A percentile compares a stretch with the other conserved stretches of the same genome.
Evolutionary conservation across 1,284 basidiomycete genomes (phyloP).

Genomic region (Gastroboletus turbinatus): DNA sequence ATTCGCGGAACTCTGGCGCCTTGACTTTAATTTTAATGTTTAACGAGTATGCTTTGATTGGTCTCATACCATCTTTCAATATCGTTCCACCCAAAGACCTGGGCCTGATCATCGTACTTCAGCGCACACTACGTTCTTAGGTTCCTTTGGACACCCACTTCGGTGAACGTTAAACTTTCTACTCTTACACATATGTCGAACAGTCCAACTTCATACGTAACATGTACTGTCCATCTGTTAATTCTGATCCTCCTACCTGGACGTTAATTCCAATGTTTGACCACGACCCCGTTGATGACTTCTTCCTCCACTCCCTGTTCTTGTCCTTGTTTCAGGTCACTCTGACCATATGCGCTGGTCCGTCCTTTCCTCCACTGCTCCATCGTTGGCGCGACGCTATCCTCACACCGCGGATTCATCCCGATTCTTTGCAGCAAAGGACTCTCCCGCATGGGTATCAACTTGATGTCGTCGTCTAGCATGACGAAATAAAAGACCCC

Average conservation of each 20-base stretch:
- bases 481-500: slow-evolving; percentile 47
- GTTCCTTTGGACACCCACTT: background rate
- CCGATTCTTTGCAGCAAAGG: slow-evolving; percentile 35
- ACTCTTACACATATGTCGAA: background rate
- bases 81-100: background rate
- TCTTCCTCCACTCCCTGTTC: slow-evolving; percentile 43
- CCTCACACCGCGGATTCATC: slow-evolving; percentile 33
- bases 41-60: background rate
- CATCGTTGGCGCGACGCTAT: slow-evolving; percentile 39
- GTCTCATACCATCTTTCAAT: background rate
- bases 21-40: slow-evolving; percentile 7
- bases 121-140: no score
- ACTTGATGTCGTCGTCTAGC: slow-evolving; percentile 32
- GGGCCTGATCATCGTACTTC: background rate
- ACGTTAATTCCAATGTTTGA: slow-evolving; percentile 43
- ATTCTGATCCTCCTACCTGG: background rate
- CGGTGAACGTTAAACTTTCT: background rate
- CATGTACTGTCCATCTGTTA: no score
- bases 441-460: slow-evolving; percentile 34
- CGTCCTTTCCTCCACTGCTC: slow-evolving; percentile 42
- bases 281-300: slow-evolving; percentile 41
- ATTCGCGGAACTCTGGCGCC: background rate
- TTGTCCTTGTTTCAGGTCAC: slow-evolving; percentile 33
- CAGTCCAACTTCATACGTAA: background rate
- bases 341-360: slow-evolving; percentile 40